A percentile compares a stretch with the other conserved stretches of the same genome.
phyloP scores from a whole-genome alignment of 257 asterid species.

The Galeopsis tetrahit region DNA sequence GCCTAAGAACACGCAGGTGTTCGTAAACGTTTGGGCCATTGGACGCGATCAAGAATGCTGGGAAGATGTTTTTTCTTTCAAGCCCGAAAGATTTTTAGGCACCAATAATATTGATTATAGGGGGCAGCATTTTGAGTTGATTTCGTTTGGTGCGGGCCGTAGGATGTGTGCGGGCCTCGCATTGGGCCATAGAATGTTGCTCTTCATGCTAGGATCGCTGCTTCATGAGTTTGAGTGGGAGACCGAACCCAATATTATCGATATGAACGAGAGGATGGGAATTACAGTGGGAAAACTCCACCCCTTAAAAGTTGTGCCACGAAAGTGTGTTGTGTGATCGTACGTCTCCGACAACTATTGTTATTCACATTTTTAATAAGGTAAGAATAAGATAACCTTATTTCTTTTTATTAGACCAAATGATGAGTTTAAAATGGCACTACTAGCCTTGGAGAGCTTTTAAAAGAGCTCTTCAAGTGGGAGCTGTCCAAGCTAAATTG shows the following conservation, averaged over 20 bases:
- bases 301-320: slow-evolving; percentile 48
- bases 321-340: not conserved
- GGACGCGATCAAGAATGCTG: slow-evolving; percentile 60
- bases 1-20: slow-evolving; percentile 49
- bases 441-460: no score
- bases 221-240: slow-evolving; percentile 62
- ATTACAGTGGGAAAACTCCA: slow-evolving; percentile 47
- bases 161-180: slow-evolving; percentile 63
- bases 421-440: no score
- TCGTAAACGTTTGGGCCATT: slow-evolving; percentile 55
- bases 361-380: not conserved
- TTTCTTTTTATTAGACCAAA: no score
- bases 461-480: no score
- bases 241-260: slow-evolving; percentile 32
- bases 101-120: slow-evolving; percentile 43
- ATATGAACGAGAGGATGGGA: slow-evolving; percentile 60
- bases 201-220: slow-evolving; percentile 56
- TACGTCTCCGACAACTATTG: not conserved
- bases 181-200: slow-evolving; percentile 59
- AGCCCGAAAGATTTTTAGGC: slow-evolving; percentile 60
- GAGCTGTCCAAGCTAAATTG: no score
- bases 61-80: slow-evolving; percentile 46
- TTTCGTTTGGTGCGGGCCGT: slow-evolving; percentile 70
- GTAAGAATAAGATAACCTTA: no score
- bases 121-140: slow-evolving; percentile 54